Conservation (phyloP, 192 early-diverging fungal species). For the Martensiomyces pterosporus region DNA sequence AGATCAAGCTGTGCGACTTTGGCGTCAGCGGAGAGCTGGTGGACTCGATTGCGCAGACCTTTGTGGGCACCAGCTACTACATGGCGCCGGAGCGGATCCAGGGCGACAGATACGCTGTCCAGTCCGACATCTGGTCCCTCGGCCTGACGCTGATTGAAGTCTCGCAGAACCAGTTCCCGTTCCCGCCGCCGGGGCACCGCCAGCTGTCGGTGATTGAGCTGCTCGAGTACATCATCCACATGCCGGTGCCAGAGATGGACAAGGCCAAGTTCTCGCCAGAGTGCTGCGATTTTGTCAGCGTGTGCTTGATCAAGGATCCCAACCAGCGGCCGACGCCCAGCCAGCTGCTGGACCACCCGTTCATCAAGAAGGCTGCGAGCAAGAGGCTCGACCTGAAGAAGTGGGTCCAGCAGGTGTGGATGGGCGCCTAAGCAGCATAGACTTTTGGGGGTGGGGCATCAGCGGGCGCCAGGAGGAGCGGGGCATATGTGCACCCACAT, state of each 20-base stretch:
- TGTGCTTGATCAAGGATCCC: constrained; percentile 72
- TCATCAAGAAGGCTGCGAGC: constrained; percentile 58
- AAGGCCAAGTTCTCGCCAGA: constrained; percentile 41
- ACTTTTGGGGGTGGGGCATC: too few relatives aligned
- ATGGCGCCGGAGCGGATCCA: constrained; percentile 98
- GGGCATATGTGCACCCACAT: too few relatives aligned
- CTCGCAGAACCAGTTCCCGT: constrained; percentile 88
- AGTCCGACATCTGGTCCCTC: constrained; percentile 96
- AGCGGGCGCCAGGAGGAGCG: too few relatives aligned
- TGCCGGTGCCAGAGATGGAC: constrained; percentile 77
- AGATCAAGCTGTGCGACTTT: constrained; percentile 97
- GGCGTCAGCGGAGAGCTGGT: constrained; percentile 90
- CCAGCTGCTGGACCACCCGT: constrained; percentile 65
- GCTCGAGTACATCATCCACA: constrained; percentile 86
- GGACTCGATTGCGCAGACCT: constrained; percentile 87
- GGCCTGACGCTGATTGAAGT: constrained; percentile 92
- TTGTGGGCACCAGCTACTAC: constrained; percentile 95
- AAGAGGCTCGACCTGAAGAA: constrained; percentile 61
- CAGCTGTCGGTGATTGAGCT: constrained; percentile 87
- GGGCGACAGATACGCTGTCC: constrained; percentile 81
- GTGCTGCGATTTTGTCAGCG: constrained; percentile 47
- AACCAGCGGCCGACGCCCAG: constrained; percentile 60
- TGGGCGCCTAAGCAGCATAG: too few relatives aligned
- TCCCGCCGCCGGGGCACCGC: constrained; percentile 75
- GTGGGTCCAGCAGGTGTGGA: constrained; percentile 73